Evolutionary conservation across 73 alveolate species (phyloP).

Genomic region (Tetrahymena malaccensis): DNA sequence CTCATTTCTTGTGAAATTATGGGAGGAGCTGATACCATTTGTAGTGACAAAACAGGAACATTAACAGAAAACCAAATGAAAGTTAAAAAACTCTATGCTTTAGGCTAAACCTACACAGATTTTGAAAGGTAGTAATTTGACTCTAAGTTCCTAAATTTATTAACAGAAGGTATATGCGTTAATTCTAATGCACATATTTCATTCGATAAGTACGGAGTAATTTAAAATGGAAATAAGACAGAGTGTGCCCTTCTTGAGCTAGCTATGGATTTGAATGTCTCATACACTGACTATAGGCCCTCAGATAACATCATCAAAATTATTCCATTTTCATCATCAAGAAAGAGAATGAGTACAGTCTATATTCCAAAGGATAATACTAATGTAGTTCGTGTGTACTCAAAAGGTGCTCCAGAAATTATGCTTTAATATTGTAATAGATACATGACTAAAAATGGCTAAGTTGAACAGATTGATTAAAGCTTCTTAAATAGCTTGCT

Average conservation of each 20-base stretch:
- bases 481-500: slow-evolving; percentile 30
- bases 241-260: slow-evolving; percentile 58
- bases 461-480: slow-evolving; percentile 12
- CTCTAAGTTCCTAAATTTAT: not conserved
- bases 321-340: slow-evolving; percentile 81
- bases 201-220: slow-evolving; percentile 23
- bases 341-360: slow-evolving; percentile 83
- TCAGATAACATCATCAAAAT: not conserved
- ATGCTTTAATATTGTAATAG: slow-evolving; percentile 51
- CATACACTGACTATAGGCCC: not conserved
- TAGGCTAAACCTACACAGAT: slow-evolving; percentile 48
- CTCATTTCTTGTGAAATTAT: slow-evolving; percentile 89
- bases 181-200: slow-evolving; percentile 35
- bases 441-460: slow-evolving; percentile 63
- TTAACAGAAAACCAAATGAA: slow-evolving; percentile 88
- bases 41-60: slow-evolving; percentile 95
- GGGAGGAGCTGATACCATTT: slow-evolving; percentile 94
- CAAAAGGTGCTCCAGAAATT: slow-evolving; percentile 91
- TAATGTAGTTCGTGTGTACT: slow-evolving; percentile 12
- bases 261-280: slow-evolving; percentile 21
- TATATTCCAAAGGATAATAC: slow-evolving; percentile 7
- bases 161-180: not conserved
- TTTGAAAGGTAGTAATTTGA: slow-evolving; percentile 3
- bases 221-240: slow-evolving; percentile 56
- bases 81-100: slow-evolving; percentile 69